Percentiles rank a stretch among this genome's conserved stretches.
phyloP scores from a whole-genome alignment of 177 flowering plant species.

The Vitis hybrid region DNA sequence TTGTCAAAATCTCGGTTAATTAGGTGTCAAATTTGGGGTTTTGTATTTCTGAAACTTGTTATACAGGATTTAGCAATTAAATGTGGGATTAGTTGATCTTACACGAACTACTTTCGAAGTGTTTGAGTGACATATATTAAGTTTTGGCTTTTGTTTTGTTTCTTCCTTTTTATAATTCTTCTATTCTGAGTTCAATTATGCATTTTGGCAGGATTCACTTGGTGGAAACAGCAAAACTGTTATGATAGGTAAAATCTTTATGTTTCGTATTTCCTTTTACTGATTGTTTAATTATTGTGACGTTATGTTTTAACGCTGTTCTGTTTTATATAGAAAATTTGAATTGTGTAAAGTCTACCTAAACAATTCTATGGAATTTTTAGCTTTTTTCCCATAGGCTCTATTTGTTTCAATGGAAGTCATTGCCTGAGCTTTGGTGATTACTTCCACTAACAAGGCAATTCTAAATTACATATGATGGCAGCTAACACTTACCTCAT shows the following conservation, averaged over 20 bases:
- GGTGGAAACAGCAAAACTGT: conserved; percentile 99
- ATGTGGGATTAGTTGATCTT: background rate
- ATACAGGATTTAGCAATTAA: background rate
- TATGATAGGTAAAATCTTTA: conserved; percentile 74
- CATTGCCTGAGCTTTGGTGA: background rate
- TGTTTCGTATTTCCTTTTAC: background rate
- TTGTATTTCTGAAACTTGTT: background rate
- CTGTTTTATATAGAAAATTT: no score
- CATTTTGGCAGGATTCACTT: conserved; percentile 81
- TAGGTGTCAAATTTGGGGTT: background rate
- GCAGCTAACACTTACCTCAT: background rate
- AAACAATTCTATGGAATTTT: background rate
- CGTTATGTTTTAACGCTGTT: no score
- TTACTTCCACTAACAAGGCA: background rate
- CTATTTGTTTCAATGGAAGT: background rate
- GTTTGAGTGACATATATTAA: background rate
- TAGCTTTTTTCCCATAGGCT: background rate
- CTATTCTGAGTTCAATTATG: conserved; percentile 1
- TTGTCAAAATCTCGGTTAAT: background rate
- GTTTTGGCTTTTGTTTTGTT: background rate
- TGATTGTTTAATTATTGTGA: no score
- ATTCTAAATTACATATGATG: background rate
- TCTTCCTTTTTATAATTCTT: background rate
- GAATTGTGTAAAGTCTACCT: no score
- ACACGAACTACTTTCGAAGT: background rate